phyloP scores from a whole-genome alignment of 805 yeast genomes.

The Ogataea chonburiensis region DNA sequence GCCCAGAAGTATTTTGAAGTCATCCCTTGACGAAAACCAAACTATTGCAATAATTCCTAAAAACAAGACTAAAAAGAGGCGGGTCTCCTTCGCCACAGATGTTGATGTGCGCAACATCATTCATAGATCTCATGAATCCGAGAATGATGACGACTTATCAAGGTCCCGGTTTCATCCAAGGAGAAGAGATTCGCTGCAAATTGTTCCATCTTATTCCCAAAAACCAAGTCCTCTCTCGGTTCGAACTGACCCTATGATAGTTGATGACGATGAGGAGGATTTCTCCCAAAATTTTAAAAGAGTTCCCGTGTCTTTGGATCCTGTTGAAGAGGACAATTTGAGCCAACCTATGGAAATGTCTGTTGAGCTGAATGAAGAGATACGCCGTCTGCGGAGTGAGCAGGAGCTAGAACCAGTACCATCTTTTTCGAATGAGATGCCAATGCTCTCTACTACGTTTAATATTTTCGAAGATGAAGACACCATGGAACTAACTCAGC shows the following conservation, averaged over 20 bases:
- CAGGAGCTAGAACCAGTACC: neutral
- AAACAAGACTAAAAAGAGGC: slow-evolving; percentile 36
- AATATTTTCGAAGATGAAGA: slow-evolving; percentile 15
- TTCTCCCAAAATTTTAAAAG: slow-evolving; percentile 17
- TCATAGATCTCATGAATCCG: slow-evolving; percentile 38
- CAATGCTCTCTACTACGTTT: slow-evolving; percentile 13
- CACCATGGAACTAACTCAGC: slow-evolving; percentile 13
- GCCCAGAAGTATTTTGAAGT: slow-evolving; percentile 40
- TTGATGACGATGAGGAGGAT: slow-evolving; percentile 14
- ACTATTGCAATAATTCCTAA: slow-evolving; percentile 40
- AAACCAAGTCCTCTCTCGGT: slow-evolving; percentile 1
- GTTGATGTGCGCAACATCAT: slow-evolving; percentile 56
- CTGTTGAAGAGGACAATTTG: slow-evolving; percentile 25
- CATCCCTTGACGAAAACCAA: slow-evolving; percentile 31
- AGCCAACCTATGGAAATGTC: slow-evolving; percentile 32
- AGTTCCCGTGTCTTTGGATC: slow-evolving; percentile 5
- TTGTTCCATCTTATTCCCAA: slow-evolving; percentile 29
- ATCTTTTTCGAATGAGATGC: neutral
- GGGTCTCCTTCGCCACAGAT: slow-evolving; percentile 79
- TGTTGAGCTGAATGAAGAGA: slow-evolving; percentile 10
- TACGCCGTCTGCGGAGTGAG: slow-evolving; percentile 6
- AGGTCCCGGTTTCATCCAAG: slow-evolving; percentile 21
- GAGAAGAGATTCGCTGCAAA: slow-evolving; percentile 31
- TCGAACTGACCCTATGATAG: neutral
- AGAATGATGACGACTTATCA: neutral